Conservation (phyloP, 306 rosid species). For the Prunus armeniaca region DNA sequence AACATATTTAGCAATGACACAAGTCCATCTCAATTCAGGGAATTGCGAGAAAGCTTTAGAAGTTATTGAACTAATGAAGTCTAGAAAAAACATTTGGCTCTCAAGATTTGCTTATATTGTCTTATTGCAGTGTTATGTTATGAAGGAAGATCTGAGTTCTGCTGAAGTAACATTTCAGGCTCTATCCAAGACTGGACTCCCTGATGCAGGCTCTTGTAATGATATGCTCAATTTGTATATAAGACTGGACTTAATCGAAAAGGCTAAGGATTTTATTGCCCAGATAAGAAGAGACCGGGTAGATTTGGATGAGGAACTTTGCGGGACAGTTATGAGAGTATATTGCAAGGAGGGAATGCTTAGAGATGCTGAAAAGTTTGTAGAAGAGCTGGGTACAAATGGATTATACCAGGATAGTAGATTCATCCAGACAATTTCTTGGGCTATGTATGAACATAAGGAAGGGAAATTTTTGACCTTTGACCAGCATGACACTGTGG, state of each 20-base stretch:
- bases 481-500: constrained; percentile 53
- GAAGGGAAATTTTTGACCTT: constrained; percentile 34
- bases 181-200: constrained; percentile 70
- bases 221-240: constrained; percentile 71
- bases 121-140: constrained; percentile 72
- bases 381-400: constrained; percentile 44
- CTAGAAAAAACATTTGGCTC: constrained; percentile 53
- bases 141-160: constrained; percentile 69
- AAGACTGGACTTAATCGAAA: constrained; percentile 48
- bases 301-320: constrained; percentile 68
- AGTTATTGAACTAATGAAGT: constrained; percentile 70
- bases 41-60: constrained; percentile 62
- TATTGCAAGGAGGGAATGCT: constrained; percentile 78
- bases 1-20: constrained; percentile 91
- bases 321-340: constrained; percentile 56
- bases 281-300: constrained; percentile 47
- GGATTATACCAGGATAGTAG: constrained; percentile 34
- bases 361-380: constrained; percentile 57
- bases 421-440: constrained; percentile 53
- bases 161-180: constrained; percentile 68
- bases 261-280: constrained; percentile 64
- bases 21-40: constrained; percentile 80
- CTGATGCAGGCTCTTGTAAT: constrained; percentile 85
- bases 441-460: constrained; percentile 38
- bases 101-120: constrained; percentile 88